A percentile compares a stretch with the other conserved stretches of the same genome.
These are phyloP conservation scores for Fusarium coicis DNA, from an alignment of 2,329 filamentous ascomycete species.

Conservation along the genomic window DNA sequence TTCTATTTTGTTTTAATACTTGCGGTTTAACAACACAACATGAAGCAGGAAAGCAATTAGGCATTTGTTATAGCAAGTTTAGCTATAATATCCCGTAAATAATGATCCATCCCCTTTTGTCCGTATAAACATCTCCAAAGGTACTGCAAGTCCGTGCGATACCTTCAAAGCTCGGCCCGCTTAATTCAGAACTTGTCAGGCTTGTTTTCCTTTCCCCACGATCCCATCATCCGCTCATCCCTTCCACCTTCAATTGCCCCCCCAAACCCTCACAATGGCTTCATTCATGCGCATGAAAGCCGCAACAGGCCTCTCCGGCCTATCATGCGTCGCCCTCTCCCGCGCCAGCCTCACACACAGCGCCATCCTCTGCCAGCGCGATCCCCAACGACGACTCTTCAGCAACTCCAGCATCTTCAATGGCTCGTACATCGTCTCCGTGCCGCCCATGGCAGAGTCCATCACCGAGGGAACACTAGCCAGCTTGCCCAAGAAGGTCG, in stretches of 20 bases:
- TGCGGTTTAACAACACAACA: background rate
- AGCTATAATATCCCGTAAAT: background rate
- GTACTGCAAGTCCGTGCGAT: conserved; percentile 36
- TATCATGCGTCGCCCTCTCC: conserved; percentile 30
- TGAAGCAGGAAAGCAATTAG: background rate
- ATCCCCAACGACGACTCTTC: conserved; percentile 40
- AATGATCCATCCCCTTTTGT: background rate
- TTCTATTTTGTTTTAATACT: background rate
- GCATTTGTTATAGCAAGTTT: background rate
- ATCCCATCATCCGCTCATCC: background rate
- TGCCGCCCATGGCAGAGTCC: conserved; percentile 49
- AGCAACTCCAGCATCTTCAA: conserved; percentile 31
- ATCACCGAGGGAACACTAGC: conserved; percentile 47
- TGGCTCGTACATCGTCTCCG: conserved; percentile 42
- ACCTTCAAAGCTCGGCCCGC: conserved; percentile 31
- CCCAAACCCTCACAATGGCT: conserved; percentile 32
- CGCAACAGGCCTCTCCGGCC: conserved; percentile 31
- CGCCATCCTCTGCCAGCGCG: conserved; percentile 36
- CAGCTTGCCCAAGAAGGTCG: conserved; percentile 44
- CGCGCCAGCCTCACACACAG: conserved; percentile 33
- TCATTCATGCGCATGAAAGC: conserved; percentile 40
- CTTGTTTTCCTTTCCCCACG: conserved; percentile 16
- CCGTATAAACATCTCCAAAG: conserved; percentile 5
- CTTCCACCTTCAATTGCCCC: background rate
- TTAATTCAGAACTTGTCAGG: conserved; percentile 28